Conservation (phyloP, 2,329 filamentous ascomycete genomes). For the Colletotrichum gigasporum region DNA sequence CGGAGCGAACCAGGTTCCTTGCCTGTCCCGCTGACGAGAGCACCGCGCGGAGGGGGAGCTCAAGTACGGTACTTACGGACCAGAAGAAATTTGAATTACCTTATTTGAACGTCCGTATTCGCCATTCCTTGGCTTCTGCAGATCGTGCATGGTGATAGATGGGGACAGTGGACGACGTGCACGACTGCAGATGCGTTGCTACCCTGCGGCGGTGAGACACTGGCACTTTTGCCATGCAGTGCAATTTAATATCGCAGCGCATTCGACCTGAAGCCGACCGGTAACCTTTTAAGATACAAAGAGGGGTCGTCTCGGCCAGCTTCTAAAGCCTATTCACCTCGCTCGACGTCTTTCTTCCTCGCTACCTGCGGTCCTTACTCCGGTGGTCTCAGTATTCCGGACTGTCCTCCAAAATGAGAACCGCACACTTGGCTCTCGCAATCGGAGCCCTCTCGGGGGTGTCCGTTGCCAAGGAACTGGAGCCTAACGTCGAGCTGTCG, state of each 20-base stretch:
- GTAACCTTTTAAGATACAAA: background rate
- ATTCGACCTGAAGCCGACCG: background rate
- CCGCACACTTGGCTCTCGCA: background rate
- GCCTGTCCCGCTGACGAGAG: background rate
- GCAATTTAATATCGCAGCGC: background rate
- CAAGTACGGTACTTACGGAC: background rate
- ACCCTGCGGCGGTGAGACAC: background rate
- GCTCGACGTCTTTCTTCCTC: no score
- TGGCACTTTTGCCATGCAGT: conserved; percentile 13
- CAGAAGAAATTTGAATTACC: background rate
- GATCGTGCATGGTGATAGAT: background rate
- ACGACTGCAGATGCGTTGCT: background rate
- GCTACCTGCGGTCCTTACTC: background rate
- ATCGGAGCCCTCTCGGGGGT: conserved; percentile 3
- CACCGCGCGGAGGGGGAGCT: background rate
- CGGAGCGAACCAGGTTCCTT: background rate
- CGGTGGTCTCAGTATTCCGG: background rate
- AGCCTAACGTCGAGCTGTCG: conserved; percentile 28
- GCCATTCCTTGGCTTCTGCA: conserved; percentile 22
- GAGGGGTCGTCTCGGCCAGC: background rate
- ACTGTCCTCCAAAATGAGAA: background rate
- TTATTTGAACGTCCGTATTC: conserved; percentile 21
- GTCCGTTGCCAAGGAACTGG: conserved; percentile 29
- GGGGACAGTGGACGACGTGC: background rate
- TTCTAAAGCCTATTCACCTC: background rate